Conservation (phyloP, 2,329 filamentous ascomycete species). For the Phaeophleospora eucalypticola region DNA sequence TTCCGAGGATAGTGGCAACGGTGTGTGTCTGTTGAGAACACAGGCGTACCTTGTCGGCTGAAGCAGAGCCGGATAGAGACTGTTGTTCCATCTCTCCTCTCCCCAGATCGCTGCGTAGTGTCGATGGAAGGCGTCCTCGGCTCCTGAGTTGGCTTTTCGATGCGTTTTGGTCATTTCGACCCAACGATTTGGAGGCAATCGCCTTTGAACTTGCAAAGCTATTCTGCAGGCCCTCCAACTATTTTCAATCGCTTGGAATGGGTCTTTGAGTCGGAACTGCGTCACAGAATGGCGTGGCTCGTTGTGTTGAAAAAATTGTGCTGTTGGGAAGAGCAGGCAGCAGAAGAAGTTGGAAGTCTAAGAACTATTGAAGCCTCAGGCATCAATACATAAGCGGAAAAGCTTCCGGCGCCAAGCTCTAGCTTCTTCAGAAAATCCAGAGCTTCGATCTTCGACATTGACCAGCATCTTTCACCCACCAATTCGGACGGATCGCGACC, state of each 20-base stretch:
- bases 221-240: too few species aligned
- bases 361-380: background rate
- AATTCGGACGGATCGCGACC: background rate
- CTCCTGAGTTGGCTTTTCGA: slow-evolving; percentile 19
- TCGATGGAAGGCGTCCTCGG: slow-evolving; percentile 29
- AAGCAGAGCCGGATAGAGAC: slow-evolving; percentile 25
- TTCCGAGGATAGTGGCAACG: slow-evolving; percentile 11
- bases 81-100: slow-evolving; percentile 27
- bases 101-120: slow-evolving; percentile 30
- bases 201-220: too few species aligned
- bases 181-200: too few species aligned
- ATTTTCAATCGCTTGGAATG: too few species aligned
- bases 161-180: slow-evolving; percentile 25
- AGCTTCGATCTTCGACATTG: background rate
- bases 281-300: too few species aligned
- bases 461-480: background rate
- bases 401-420: background rate
- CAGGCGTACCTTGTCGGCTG: slow-evolving; percentile 24
- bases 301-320: background rate
- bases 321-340: background rate
- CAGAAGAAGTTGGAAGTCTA: background rate
- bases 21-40: slow-evolving; percentile 28
- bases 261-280: too few species aligned
- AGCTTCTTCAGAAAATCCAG: background rate
- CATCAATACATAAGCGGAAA: background rate